Base-by-base conservation (phyloP, 306 rosid species). In the Glycine soja region DNA sequence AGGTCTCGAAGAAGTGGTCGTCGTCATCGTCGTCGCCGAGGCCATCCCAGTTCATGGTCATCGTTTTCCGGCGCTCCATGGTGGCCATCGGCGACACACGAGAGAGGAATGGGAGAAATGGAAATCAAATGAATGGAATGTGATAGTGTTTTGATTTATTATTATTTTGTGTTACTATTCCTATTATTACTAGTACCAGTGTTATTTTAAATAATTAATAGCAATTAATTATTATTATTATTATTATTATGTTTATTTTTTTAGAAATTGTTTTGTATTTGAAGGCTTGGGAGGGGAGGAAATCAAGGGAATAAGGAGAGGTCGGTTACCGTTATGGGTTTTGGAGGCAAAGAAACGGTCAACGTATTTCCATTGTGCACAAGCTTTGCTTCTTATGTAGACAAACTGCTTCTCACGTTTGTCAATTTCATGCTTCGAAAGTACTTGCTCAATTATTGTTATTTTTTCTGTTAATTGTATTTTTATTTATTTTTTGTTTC, bases 11-110 rank as follows among this genome's bases (percentile, higher is more conserved):
- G 68, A 92, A 92, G 4, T 19, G 87, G 0, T 72, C 62, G 36
- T 91, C 93, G 19, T 94, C 92, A 2, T 91, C 82, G 13, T 75
- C 83, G 38, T 80, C 89, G 56, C 74, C 80, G 71, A 86, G 81
- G 80, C 83, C 89, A 4, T 76, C 86, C 89, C 89, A 86, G 18
- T 14, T 86, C 89, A 86, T 86, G 38, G 85, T 83, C 11, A 86
- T 45, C 64, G 87, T 86, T 76, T 79, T 86, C 15, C 82, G 76
- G 75, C 83, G 87, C 61, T 86, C 83, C 77, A 85, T 81, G 85
- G 68, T 56, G 83, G 83, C 72, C 83, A 77, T 64, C 80, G 79
- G 79, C 82, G 76, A 81, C 32, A 9, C 54, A 42, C 6, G 46
- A 3, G 4, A 16, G 30, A 24, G 46, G 5, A 7, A 16, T 32